Evolutionary conservation across 768 basidiomycete genomes (phyloP), one percentile per base, ranked within the genome.

Genomic region (Strobilomyces dryophilus): DNA sequence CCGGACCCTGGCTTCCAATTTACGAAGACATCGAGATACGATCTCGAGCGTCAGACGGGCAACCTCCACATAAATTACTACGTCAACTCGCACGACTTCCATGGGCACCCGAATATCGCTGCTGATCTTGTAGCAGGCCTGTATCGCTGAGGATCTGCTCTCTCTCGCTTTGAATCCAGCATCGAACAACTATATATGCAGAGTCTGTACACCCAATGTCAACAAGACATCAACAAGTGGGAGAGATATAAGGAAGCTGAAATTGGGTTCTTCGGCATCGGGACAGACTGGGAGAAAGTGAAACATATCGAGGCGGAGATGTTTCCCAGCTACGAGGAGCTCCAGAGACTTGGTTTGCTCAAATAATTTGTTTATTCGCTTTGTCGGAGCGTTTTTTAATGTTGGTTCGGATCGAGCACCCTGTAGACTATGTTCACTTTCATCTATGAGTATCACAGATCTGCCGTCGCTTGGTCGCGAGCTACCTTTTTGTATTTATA

Each of bases 261-360:
- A 61, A 70, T 89, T 36, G 95, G 95, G 5, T 69, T 97, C 56
- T 94, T 98, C 67, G 95, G 95, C 6, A 74, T 97, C 49, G 91
- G 93, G 29, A 89, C 92, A 11, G 89, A 98, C 66, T 92, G 90
- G 89, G 87, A 92, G 31, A 90, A 91, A 71, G 87, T 98, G 53
- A 76, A 78, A 66, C 69, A 72, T 59, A 87, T 97, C 48, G 80
- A 88, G 46, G 71, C 70, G 31, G 87, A 94, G 74, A 78, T 75
- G 35, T 76, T 92, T 44, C 77, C 79, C 54, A 84, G 81, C 61
- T 98, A 95, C 65, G 89, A 92, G 55, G 83, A 84, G 70, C 73
- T 95, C 64, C 83, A 76, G 69, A 70, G 74, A 65, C 65, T 87
- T 62, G 84, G 86, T 7, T 62, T 85, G 37, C 59, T 85, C 56